Evolutionary conservation across 495 filamentous ascomycete species (phyloP).

Genomic region (Podospora bellae-mahoneyi): DNA sequence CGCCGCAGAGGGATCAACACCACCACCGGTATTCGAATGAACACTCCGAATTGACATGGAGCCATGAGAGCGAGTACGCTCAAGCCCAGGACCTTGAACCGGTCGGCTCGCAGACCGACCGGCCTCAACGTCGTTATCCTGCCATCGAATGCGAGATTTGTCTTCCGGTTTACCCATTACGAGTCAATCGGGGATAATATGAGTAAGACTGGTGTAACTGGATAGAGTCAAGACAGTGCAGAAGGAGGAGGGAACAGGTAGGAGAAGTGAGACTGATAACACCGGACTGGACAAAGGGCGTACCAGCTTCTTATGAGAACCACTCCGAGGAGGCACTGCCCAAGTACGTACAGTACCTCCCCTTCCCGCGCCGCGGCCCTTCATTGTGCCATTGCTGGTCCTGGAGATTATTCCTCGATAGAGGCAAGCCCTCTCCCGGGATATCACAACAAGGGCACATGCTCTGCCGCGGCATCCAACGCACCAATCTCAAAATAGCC

Average conservation of each 20-base stretch:
- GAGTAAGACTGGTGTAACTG: background rate
- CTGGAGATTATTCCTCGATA: background rate
- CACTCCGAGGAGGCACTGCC: background rate
- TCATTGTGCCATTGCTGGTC: background rate
- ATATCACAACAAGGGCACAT: background rate
- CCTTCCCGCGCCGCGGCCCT: no score
- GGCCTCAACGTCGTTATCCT: constrained; percentile 30
- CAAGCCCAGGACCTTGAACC: constrained; percentile 17
- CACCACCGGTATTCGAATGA: constrained; percentile 29
- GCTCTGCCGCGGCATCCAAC: background rate
- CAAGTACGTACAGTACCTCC: background rate
- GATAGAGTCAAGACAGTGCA: background rate
- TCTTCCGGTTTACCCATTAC: constrained; percentile 3
- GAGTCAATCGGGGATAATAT: background rate
- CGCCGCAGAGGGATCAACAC: constrained; percentile 44
- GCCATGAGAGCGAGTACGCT: constrained; percentile 32
- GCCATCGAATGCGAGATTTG: constrained; percentile 35
- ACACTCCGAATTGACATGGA: constrained; percentile 41
- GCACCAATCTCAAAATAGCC: background rate
- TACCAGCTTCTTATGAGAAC: background rate
- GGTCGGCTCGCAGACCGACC: constrained; percentile 5
- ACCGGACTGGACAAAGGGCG: background rate
- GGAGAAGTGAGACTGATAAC: background rate
- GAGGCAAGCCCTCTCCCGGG: background rate
- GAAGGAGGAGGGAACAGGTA: background rate